A percentile compares a stretch with the other conserved stretches of the same genome.
Evolutionary conservation across 768 basidiomycete genomes (phyloP).

Genomic region (Boletus insuetus): DNA sequence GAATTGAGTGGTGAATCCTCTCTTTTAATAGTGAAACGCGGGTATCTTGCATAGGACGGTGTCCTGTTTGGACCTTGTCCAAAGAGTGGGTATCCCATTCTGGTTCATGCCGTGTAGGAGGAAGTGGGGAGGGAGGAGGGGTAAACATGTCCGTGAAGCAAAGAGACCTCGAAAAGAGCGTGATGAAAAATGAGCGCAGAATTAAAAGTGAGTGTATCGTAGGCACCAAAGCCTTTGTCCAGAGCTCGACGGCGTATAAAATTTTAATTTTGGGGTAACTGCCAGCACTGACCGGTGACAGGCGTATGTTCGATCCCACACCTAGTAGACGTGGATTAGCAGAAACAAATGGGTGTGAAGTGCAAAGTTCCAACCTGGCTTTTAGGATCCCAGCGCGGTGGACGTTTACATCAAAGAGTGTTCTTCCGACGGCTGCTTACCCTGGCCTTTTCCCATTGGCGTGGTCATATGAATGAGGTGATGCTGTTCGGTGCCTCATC

Average conservation of each 20-base stretch:
- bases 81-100: not conserved
- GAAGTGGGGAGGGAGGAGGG: slow-evolving; percentile 42
- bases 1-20: slow-evolving; percentile 36
- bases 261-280: not conserved
- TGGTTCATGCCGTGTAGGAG: slow-evolving; percentile 14
- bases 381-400: slow-evolving; percentile 1
- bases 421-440: not conserved
- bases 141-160: slow-evolving; percentile 35
- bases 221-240: slow-evolving; percentile 10
- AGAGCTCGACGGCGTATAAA: not conserved
- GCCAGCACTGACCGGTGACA: not conserved
- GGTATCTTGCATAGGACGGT: slow-evolving; percentile 1
- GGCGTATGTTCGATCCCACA: slow-evolving; percentile 1
- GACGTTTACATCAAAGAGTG: slow-evolving; percentile 1
- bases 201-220: slow-evolving; percentile 9
- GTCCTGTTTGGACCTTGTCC: slow-evolving; percentile 2
- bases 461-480: slow-evolving; percentile 15
- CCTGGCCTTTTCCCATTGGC: slow-evolving; percentile 5
- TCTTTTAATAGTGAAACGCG: slow-evolving; percentile 25
- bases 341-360: not conserved
- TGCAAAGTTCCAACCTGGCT: slow-evolving; percentile 7
- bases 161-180: slow-evolving; percentile 22
- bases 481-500: slow-evolving; percentile 13
- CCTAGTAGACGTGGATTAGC: slow-evolving; percentile 7
- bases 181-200: slow-evolving; percentile 29